Base-by-base conservation (phyloP, 768 basidiomycete genomes). In the Panaeolus papilionaceus region DNA sequence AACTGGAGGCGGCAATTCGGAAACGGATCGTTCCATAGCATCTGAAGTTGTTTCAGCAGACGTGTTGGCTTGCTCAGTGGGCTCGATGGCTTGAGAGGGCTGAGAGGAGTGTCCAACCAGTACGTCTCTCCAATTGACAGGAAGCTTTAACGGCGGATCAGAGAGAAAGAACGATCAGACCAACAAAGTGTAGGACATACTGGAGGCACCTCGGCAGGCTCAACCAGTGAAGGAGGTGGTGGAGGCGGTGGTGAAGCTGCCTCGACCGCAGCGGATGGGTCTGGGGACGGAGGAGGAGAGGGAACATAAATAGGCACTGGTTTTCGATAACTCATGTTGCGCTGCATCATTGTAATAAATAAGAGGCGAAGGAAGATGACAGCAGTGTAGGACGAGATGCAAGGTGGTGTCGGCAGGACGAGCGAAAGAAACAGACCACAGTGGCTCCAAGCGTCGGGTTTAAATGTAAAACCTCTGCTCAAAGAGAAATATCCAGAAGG, bases 261-360 rank as follows among this genome's bases (percentile, higher is more conserved):
- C 9, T 33, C 28, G 18, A 47, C 61, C 3, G 64, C 33, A 28
- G 54, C 20, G 10, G 54, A 28, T 16, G 54, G 54, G 54, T 58
- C 75, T 14, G 83, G 83, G 5, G 83, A 83, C 1, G 84, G 77
- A 61, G 88, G 86, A 5, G 90, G 87, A 12, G 90, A 89, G 39
- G 90, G 90, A 51, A 90, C 81, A 77, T 87, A 91, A 64, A 78
- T 77, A 3, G 91, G 91, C 45, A 86, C 90, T 38, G 91, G 91
- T 75, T 92, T 92, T 64, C 91, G 83, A 75, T 90, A 88, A 75
- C 87, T 89, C 85, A 86, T 86, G 72, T 77, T 76, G 58, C 79
- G 80, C 65, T 75, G 78, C 79, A 83, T 78, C 62, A 63, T 66
- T 28, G 66, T 37, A 64, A 65, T 64, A 63, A 39, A 71, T 54